Conservation (phyloP, 2,329 filamentous ascomycete species). For the Didymosphaeria variabile region DNA sequence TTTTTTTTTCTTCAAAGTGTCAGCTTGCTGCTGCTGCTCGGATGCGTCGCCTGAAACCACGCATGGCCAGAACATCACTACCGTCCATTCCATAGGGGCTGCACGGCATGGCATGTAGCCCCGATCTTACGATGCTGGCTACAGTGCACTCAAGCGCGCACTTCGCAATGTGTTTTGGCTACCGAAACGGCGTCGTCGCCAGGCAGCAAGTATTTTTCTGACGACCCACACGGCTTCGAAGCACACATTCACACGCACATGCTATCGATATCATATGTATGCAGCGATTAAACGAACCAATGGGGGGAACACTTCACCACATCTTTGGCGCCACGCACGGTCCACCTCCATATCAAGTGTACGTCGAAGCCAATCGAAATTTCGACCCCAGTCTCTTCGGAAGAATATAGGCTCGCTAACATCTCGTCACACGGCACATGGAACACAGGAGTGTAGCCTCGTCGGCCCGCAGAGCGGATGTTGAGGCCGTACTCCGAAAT, state of each 20-base stretch:
- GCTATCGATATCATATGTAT: neutral
- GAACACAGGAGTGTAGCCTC: neutral
- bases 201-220: neutral
- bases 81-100: neutral
- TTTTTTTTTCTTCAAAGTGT: too few species aligned
- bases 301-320: neutral
- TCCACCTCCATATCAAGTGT: neutral
- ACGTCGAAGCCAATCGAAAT: slow-evolving; percentile 6
- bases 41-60: neutral
- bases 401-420: neutral
- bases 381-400: neutral
- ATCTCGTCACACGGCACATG: slow-evolving; percentile 1
- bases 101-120: neutral
- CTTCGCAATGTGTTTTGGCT: slow-evolving; percentile 7
- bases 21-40: too few species aligned
- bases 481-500: neutral
- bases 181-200: slow-evolving; percentile 6
- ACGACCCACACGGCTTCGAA: neutral
- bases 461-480: neutral
- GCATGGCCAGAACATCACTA: neutral
- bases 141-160: neutral
- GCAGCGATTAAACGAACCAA: neutral
- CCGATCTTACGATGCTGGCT: neutral
- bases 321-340: slow-evolving; percentile 7
- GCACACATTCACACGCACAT: too few species aligned